A percentile compares a stretch with the other conserved stretches of the same genome.
These are phyloP conservation scores for Xerocomus nothofagi DNA, from an alignment of 1,284 basidiomycete species.

Conservation along the genomic window DNA sequence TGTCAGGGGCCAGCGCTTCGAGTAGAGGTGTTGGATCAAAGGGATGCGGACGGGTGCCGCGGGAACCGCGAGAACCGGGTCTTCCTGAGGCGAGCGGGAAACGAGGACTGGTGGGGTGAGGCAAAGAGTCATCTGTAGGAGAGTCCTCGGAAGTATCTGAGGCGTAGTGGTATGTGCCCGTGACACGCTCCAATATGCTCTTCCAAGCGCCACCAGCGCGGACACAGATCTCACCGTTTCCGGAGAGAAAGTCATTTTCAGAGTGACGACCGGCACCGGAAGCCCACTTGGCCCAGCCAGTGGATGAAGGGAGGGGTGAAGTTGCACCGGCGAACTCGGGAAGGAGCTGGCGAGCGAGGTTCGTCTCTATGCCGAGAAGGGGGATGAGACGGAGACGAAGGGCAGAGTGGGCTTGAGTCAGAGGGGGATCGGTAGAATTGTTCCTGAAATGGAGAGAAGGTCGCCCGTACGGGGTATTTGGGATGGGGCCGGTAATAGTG, in stretches of 20 bases:
- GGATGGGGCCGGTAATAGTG: background rate
- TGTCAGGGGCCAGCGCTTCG: conserved; percentile 57
- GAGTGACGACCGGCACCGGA: conserved; percentile 14
- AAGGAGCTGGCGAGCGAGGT: conserved; percentile 46
- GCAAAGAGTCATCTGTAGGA: background rate
- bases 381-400: conserved; percentile 55
- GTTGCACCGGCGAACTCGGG: conserved; percentile 28
- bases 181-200: conserved; percentile 28
- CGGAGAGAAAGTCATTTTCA: conserved; percentile 1
- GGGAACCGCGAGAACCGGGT: background rate
- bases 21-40: conserved; percentile 53
- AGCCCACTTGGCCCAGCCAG: conserved; percentile 29
- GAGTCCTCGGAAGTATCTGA: background rate
- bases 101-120: conserved; percentile 2
- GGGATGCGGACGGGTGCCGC: conserved; percentile 19
- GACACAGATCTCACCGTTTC: conserved; percentile 47
- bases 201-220: conserved; percentile 63
- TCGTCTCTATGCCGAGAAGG: conserved; percentile 57
- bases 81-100: background rate
- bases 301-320: conserved; percentile 8
- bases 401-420: conserved; percentile 23
- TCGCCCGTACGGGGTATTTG: background rate
- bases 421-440: conserved; percentile 13
- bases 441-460: background rate
- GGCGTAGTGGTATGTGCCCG: conserved; percentile 6